Evolutionary conservation across 306 rosid species (phyloP).

Genomic region (Echinosophora koreensis): DNA sequence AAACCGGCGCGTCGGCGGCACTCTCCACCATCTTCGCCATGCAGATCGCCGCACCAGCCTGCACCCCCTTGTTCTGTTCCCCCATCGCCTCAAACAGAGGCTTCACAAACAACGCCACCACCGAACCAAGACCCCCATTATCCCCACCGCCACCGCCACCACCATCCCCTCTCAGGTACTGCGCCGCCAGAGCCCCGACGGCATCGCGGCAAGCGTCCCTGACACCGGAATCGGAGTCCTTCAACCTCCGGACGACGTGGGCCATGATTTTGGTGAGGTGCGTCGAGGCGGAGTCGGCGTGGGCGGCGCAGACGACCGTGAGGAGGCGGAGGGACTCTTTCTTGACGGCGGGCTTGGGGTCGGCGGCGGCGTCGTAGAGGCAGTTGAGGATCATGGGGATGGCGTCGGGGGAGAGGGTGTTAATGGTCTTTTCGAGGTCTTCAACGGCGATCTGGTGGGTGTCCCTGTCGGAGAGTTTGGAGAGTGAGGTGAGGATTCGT

Average conservation of each 20-base stretch:
- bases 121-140: conserved; percentile 58
- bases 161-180: conserved; percentile 57
- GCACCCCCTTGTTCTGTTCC: conserved; percentile 88
- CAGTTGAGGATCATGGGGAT: conserved; percentile 89
- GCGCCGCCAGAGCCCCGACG: conserved; percentile 68
- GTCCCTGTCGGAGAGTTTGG: conserved; percentile 94
- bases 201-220: conserved; percentile 87
- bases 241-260: conserved; percentile 73
- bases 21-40: conserved; percentile 90
- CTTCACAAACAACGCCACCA: conserved; percentile 85
- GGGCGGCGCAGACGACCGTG: conserved; percentile 67
- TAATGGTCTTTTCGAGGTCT: conserved; percentile 78
- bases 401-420: conserved; percentile 68
- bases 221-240: conserved; percentile 79
- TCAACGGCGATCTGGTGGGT: conserved; percentile 94
- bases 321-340: conserved; percentile 82
- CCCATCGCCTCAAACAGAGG: conserved; percentile 96
- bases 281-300: conserved; percentile 64
- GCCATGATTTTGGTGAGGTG: conserved; percentile 82
- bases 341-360: conserved; percentile 88
- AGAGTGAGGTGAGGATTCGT: conserved; percentile 79
- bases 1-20: conserved; percentile 60
- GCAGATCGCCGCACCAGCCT: conserved; percentile 89
- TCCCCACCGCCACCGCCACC: conserved; percentile 27
- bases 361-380: conserved; percentile 79